A percentile compares a stretch with the other conserved stretches of the same genome.
Evolutionary conservation across 192 early-diverging fungal genomes (phyloP).

Genomic region (Backusella australiensis): DNA sequence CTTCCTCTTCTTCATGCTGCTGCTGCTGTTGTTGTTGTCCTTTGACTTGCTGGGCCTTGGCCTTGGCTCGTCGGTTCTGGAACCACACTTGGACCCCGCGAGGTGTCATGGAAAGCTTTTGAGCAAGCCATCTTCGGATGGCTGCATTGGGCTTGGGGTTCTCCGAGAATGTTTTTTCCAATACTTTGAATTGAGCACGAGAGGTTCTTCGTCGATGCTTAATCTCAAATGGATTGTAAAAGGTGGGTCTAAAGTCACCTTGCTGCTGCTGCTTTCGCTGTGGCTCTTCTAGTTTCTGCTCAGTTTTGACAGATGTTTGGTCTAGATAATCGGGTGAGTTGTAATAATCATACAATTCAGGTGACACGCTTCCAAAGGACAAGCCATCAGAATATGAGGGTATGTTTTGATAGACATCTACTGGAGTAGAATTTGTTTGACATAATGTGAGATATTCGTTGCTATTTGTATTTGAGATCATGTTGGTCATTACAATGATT

Average conservation of each 20-base stretch:
- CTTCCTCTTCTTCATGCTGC: neutral
- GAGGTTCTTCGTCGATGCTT: slow-evolving; percentile 74
- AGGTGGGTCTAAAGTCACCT: slow-evolving; percentile 63
- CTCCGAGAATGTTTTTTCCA: slow-evolving; percentile 64
- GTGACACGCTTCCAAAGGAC: neutral
- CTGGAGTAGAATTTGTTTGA: neutral
- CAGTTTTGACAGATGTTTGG: neutral
- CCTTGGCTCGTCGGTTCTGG: slow-evolving; percentile 87
- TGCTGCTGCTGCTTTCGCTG: neutral
- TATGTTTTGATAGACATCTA: slow-evolving; percentile 7
- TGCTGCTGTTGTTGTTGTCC: neutral
- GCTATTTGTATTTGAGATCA: neutral
- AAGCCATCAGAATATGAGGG: neutral
- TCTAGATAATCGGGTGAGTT: slow-evolving; percentile 1
- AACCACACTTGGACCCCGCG: slow-evolving; percentile 84
- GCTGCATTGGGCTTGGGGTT: slow-evolving; percentile 65
- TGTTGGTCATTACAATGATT: slow-evolving; percentile 7
- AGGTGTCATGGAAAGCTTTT: slow-evolving; percentile 63
- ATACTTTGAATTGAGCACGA: slow-evolving; percentile 65
- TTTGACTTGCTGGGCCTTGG: slow-evolving; percentile 55
- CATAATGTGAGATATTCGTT: slow-evolving; percentile 14
- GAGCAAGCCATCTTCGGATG: slow-evolving; percentile 58
- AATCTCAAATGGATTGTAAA: slow-evolving; percentile 76
- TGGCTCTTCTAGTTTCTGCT: neutral
- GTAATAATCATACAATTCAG: slow-evolving; percentile 1